Base-by-base conservation (phyloP, 768 basidiomycete genomes). In the Russula lepida region DNA sequence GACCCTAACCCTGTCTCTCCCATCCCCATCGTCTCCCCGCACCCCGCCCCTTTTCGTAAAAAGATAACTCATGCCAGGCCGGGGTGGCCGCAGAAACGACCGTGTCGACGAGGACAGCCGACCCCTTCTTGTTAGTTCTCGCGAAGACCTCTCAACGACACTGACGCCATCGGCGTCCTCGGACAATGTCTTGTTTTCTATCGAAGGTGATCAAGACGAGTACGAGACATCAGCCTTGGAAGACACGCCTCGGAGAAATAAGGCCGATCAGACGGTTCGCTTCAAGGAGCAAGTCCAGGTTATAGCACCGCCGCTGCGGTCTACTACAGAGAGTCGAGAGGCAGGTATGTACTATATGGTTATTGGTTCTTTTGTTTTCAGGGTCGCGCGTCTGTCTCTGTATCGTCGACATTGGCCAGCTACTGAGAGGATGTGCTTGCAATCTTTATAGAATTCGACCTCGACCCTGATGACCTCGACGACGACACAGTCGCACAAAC, bases 391-490 rank as follows among this genome's bases (percentile, higher is more conserved):
- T 44, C 43, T 43, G 41, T n/a, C 11, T 44, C 43, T 44, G 21
- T 11, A 13, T 21, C 8, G 21, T 44, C 43, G 43, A 44, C n/a
- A 11, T 44, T 6, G n/a, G 21, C 43, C 11, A 21, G 43, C 43
- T 44, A 32, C 69, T 65, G 47, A 43, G 30, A n/a, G 28, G 11
- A 44, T 44, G n/a, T 71, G n/a, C 46, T 52, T 12, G 23, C 46
- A 49, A 27, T 64, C 21, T 53, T 39, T 56, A 44, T 17, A 94
- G 92, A 89, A 69, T 95, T 78, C 71, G 93, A 95, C 13, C 80
- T 89, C 21, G 92, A 95, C 69, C 77, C 83, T 0, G 92, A 94
- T 71, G 90, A 91, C 23, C 73, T 93, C 13, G 89, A 91, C 56
- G 85, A 85, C 6, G 65, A 68, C 7, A 65, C 69, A 1, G 28